A percentile compares a stretch with the other conserved stretches of the same genome.
Conservation (phyloP, 768 basidiomycete genomes). For the Thelephora ganbajun region DNA sequence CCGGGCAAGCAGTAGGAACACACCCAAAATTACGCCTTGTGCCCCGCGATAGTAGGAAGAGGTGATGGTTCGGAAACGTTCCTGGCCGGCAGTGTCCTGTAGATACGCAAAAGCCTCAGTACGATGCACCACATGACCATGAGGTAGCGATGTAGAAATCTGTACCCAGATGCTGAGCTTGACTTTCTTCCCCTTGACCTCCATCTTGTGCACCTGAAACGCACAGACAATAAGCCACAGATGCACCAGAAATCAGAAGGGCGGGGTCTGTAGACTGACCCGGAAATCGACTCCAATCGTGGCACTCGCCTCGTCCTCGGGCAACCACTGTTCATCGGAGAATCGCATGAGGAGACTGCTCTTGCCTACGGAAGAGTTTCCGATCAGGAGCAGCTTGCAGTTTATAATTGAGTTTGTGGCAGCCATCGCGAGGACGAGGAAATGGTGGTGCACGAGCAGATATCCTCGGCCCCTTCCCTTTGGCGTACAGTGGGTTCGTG, state of each 20-base stretch:
- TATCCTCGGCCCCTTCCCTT: too few species aligned
- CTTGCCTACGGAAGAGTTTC: slow-evolving; percentile 87
- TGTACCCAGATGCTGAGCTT: slow-evolving; percentile 96
- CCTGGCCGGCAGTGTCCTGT: slow-evolving; percentile 95
- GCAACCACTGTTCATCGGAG: slow-evolving; percentile 91
- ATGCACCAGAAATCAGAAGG: not conserved
- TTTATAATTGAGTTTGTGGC: slow-evolving; percentile 36
- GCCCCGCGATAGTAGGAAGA: slow-evolving; percentile 89
- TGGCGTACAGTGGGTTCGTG: too few species aligned
- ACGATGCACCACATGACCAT: not conserved
- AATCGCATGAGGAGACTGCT: slow-evolving; percentile 87
- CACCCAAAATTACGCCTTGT: slow-evolving; percentile 70
- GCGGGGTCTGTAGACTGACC: slow-evolving; percentile 28
- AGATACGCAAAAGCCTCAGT: slow-evolving; percentile 1
- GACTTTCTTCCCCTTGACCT: slow-evolving; percentile 66
- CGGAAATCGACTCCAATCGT: slow-evolving; percentile 81
- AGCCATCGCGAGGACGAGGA: not conserved
- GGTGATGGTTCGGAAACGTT: slow-evolving; percentile 91
- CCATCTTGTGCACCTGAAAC: slow-evolving; percentile 75
- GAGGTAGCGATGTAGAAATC: slow-evolving; percentile 1
- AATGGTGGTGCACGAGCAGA: too few species aligned
- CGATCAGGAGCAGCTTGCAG: slow-evolving; percentile 74
- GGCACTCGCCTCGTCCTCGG: slow-evolving; percentile 78
- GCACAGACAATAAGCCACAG: not conserved
- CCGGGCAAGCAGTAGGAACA: slow-evolving; percentile 3